Evolutionary conservation across 2,329 filamentous ascomycete species (phyloP), one percentile per base, ranked within the genome.

Genomic region (Colletotrichum filicis): DNA sequence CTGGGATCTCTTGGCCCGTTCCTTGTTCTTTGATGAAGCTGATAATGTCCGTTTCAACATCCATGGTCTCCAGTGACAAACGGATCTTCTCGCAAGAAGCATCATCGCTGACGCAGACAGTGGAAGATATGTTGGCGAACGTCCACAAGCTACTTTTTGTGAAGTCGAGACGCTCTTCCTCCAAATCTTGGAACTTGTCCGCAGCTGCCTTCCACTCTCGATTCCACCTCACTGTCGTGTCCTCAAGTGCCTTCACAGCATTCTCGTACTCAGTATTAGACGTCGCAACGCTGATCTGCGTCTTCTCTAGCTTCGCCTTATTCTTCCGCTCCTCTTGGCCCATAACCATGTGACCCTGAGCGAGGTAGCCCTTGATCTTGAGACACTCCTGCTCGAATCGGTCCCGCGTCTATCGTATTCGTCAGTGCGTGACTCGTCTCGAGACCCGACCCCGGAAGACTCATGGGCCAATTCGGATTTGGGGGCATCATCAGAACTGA

Each of bases 291-390:
- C 95, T 97, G 78, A 98, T 97, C 82, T 99, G 97, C 1, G 97
- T 98, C 89, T 99, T 99, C 83, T 99, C 97, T 56, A 99, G 89
- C 84, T 98, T 98, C 26, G 96, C 95, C 85, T 99, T 99, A 83
- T 99, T 99, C 85, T 98, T 98, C 32, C 97, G 92, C 85, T 99
- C 97, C 82, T 99, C 97, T 78, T 99, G 97, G 16, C 97, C 97
- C 97, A 99, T 99, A 71, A 99, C 97, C 97, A 99, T 99, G 82
- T 99, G 97, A 11, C 97, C 97, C 83, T 99, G 97, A 4, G 97
- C 97, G 5, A 99, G 90, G 80, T 99, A 99, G 52, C 97, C 97
- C 84, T 99, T 99, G 82, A 99, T 98, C 82, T 98, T 97, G 57
- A 99, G 88, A 80, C 96, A 98, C 78, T 99, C 97, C 83, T 99